These are phyloP conservation scores for Silene coronaria DNA, from an alignment of 179 eudicot species.

Conservation along the genomic window DNA sequence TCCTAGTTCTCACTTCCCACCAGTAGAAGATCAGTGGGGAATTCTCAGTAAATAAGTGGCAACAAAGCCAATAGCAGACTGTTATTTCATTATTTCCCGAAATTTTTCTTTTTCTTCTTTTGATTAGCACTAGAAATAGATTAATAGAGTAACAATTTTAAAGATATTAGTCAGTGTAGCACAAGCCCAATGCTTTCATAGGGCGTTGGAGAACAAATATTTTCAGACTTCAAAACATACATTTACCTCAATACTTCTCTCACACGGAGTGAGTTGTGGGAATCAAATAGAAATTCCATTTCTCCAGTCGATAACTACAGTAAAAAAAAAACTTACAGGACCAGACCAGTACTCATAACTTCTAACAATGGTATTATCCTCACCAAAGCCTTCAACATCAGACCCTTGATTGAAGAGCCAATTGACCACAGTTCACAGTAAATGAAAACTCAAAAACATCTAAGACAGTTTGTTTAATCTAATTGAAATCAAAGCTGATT, in stretches of 20 bases:
- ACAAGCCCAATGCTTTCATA: background rate
- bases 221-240: background rate
- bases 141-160: background rate
- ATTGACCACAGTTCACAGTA: background rate
- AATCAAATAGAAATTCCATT: background rate
- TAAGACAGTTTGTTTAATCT: background rate
- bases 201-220: background rate
- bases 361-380: background rate
- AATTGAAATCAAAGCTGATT: background rate
- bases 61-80: too few relatives aligned
- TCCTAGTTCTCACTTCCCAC: conserved; percentile 1
- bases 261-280: background rate
- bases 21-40: background rate
- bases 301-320: background rate
- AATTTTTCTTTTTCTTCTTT: too few relatives aligned
- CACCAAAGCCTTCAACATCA: background rate
- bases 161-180: background rate
- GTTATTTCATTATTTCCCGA: too few relatives aligned
- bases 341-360: background rate
- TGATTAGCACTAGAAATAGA: too few relatives aligned
- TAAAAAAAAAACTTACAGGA: background rate
- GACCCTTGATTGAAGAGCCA: background rate
- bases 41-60: background rate
- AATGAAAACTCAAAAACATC: background rate
- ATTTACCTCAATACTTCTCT: background rate